Percentiles rank a stretch among this genome's conserved stretches.
Evolutionary conservation across 1,284 basidiomycete species (phyloP).

Genomic region (Trichosporon sp.): DNA sequence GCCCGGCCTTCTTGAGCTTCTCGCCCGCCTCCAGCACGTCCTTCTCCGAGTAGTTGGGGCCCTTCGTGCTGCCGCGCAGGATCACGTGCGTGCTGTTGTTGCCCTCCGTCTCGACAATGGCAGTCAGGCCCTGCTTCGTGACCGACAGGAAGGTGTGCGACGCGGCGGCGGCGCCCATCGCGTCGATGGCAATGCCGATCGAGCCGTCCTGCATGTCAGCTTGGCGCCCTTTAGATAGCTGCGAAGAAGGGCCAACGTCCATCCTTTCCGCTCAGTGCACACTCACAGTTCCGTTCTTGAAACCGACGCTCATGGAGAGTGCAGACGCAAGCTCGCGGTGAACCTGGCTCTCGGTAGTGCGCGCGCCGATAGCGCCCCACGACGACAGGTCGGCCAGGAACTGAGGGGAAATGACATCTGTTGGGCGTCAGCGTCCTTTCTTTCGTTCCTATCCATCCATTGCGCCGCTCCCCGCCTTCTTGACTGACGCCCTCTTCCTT

Average conservation of each 20-base stretch:
- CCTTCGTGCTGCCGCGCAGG: constrained; percentile 75
- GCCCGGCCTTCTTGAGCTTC: constrained; percentile 74
- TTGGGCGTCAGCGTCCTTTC: not conserved
- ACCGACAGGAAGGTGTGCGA: constrained; percentile 91
- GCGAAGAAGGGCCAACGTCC: constrained; percentile 58
- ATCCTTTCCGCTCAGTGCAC: too few species aligned
- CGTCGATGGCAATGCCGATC: constrained; percentile 81
- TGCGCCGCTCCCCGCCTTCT: not conserved
- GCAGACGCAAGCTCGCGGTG: constrained; percentile 88
- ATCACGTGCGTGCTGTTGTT: constrained; percentile 62
- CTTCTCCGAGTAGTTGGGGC: constrained; percentile 78
- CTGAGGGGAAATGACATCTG: constrained; percentile 63
- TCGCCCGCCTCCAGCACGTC: constrained; percentile 70
- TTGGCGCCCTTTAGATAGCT: constrained; percentile 49
- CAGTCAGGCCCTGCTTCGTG: constrained; percentile 84
- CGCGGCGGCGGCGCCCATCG: constrained; percentile 76
- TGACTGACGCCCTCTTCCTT: too few species aligned
- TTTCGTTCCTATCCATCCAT: not conserved
- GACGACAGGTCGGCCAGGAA: constrained; percentile 67
- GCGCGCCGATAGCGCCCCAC: constrained; percentile 96
- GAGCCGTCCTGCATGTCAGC: constrained; percentile 52
- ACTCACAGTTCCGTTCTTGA: constrained; percentile 56
- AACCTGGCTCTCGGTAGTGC: constrained; percentile 91
- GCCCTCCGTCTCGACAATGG: constrained; percentile 78
- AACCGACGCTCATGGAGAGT: constrained; percentile 81